Evolutionary conservation across 306 rosid species (phyloP), one percentile per base, ranked within the genome.

Genomic region (Rosa multiflora): DNA sequence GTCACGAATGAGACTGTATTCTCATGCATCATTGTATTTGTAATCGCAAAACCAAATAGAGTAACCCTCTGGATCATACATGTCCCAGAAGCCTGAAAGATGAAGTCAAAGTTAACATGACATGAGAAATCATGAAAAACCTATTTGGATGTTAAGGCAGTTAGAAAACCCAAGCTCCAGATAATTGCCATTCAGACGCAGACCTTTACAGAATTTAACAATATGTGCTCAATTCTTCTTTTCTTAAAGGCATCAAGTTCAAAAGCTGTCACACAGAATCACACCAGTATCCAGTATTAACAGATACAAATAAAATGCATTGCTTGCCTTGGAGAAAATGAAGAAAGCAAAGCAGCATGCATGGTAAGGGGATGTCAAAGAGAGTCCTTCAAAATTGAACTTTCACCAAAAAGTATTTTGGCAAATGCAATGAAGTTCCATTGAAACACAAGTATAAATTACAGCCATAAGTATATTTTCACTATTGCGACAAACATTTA

Each of bases 11-110:
- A 88, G 53, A 93, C 96, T 0, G 89, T 91, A 26, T 88, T 93
- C 86, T 93, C 97, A 4, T 93, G 29, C 97, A 4, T 93, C 86
- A 0, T 91, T 86, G 91, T 90, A 91, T 80, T 91, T 91, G 89
- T 90, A 93, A 56, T 89, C 85, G 78, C 94, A 89, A 79, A 93
- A 90, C 97, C 96, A 91, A 2, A 93, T 92, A 79, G 97, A 91
- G 79, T 87, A 93, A n/a, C 97, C 96, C 83, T 93, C 97, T 2
- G 97, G 96, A 82, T 93, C 97, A 53, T 90, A 93, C 96, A 93
- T 93, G 87, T 91, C 96, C 97, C 97, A 93, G 76, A 93, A 93
- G 80, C 97, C 97, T 93, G 86, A 78, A 81, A 43, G 69, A 35
- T 6, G 32, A n/a, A 77, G 67, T 39, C 21, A 74, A 55, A 20